phyloP scores from a whole-genome alignment of 208 protist species.

The Naegleria fowleri region DNA sequence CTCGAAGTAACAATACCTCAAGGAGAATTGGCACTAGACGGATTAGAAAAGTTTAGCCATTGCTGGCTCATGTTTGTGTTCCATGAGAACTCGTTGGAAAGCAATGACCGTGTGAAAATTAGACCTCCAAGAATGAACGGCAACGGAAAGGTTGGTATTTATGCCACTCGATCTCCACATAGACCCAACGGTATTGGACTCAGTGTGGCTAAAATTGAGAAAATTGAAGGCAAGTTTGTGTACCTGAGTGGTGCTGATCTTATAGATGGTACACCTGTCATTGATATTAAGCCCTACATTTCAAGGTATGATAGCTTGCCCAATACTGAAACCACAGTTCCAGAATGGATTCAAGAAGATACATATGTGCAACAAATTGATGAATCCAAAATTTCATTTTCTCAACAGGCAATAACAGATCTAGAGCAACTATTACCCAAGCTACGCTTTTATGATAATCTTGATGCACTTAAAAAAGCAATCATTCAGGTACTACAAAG shows the following conservation, averaged over 20 bases:
- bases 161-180: constrained; percentile 78
- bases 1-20: neutral
- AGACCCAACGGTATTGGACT: constrained; percentile 80
- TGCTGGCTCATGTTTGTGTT: neutral
- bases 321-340: neutral
- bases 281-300: constrained; percentile 92
- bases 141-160: constrained; percentile 53
- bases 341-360: neutral
- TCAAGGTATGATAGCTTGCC: constrained; percentile 61
- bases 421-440: neutral
- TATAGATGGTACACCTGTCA: constrained; percentile 85
- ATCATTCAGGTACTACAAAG: neutral
- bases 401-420: neutral
- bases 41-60: neutral
- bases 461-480: neutral
- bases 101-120: neutral
- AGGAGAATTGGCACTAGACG: neutral
- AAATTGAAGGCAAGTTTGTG: constrained; percentile 64
- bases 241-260: constrained; percentile 84
- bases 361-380: neutral
- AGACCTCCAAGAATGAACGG: constrained; percentile 18
- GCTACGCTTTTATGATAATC: neutral
- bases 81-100: neutral
- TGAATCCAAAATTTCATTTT: neutral
- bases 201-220: constrained; percentile 67